Conservation (phyloP, 202 grass and related monocot genomes). For the Brachypodium distachyon region DNA sequence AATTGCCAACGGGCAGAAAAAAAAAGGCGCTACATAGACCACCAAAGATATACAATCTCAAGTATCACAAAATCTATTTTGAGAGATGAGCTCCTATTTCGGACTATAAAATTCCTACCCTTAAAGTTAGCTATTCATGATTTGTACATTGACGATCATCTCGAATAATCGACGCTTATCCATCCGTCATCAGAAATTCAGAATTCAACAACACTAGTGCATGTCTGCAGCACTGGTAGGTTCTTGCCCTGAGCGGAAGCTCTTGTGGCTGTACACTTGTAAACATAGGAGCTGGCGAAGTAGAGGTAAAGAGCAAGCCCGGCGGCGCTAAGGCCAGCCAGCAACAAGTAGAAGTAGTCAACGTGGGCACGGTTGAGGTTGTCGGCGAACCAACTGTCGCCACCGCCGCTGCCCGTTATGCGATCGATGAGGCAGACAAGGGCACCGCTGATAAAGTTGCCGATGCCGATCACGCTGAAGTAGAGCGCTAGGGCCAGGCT, state of each 20-base stretch:
- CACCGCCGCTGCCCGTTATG: neutral
- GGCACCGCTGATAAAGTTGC: constrained; percentile 35
- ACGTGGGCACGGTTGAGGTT: constrained; percentile 52
- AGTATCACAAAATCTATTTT: too few species aligned
- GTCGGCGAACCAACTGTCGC: constrained; percentile 46
- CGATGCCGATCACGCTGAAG: constrained; percentile 40
- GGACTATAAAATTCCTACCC: too few species aligned
- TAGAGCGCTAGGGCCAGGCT: constrained; percentile 41
- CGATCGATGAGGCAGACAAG: constrained; percentile 38
- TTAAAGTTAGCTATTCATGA: too few species aligned
- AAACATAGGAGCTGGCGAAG: constrained; percentile 24
- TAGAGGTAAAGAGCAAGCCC: constrained; percentile 23
- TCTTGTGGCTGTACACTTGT: constrained; percentile 11
- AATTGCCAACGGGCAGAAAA: neutral
- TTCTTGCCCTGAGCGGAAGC: neutral
- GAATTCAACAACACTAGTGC: too few species aligned
- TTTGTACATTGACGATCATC: too few species aligned
- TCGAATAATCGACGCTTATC: too few species aligned
- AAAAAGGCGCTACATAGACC: neutral
- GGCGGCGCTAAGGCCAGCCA: constrained; percentile 22
- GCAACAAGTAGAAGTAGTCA: constrained; percentile 66
- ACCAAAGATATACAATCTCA: neutral
- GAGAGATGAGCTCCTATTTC: too few species aligned
- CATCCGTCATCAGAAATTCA: too few species aligned
- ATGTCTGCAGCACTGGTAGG: too few species aligned